A percentile compares a stretch with the other conserved stretches of the same genome.
Evolutionary conservation across 495 filamentous ascomycete species (phyloP).

Genomic region (Penicillium pulvis): DNA sequence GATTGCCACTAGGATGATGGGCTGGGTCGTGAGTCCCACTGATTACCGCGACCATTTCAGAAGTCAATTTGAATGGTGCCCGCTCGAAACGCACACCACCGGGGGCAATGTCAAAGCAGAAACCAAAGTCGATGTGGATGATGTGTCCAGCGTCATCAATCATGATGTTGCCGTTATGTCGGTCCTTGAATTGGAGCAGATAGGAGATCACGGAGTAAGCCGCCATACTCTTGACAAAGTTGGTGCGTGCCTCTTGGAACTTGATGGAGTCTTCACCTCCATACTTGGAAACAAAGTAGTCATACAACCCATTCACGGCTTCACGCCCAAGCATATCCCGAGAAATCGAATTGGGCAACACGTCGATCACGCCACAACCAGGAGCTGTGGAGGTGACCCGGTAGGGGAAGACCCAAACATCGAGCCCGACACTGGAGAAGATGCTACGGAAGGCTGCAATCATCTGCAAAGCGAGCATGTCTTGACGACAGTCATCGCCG

Average conservation of each 20-base stretch:
- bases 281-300: constrained; percentile 97
- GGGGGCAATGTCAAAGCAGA: constrained; percentile 98
- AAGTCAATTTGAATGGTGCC: constrained; percentile 96
- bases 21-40: constrained; percentile 65
- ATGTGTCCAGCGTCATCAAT: constrained; percentile 96
- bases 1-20: constrained; percentile 27
- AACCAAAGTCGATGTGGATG: constrained; percentile 98
- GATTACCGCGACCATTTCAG: constrained; percentile 98
- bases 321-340: constrained; percentile 98
- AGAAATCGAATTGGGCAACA: constrained; percentile 95
- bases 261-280: constrained; percentile 90
- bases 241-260: constrained; percentile 93
- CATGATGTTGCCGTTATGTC: constrained; percentile 99
- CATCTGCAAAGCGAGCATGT: constrained; percentile 95
- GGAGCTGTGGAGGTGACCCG: constrained; percentile 98
- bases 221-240: constrained; percentile 99
- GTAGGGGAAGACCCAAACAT: constrained; percentile 97
- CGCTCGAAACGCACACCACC: constrained; percentile 96
- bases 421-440: constrained; percentile 88
- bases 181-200: constrained; percentile 96
- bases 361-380: constrained; percentile 97
- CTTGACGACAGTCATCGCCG: constrained; percentile 96
- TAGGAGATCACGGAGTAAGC: constrained; percentile 99
- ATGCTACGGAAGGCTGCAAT: constrained; percentile 96
- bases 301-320: constrained; percentile 95